phyloP scores from a whole-genome alignment of 345 rosid species.

The Sonneratia alba region DNA sequence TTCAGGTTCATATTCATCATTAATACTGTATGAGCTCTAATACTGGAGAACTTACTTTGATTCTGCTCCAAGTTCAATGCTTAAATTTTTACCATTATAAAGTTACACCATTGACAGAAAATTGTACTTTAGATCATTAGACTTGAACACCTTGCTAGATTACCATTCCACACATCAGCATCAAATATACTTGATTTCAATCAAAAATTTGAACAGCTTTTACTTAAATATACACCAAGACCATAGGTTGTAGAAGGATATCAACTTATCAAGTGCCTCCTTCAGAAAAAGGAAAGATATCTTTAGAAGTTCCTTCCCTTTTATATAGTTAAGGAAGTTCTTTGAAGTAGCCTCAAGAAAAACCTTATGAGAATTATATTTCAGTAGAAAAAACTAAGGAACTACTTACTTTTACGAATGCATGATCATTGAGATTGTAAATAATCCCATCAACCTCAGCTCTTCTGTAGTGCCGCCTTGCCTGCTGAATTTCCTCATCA shows the following conservation, averaged over 20 bases:
- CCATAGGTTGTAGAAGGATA: background rate
- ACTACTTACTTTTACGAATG: slow-evolving; percentile 40
- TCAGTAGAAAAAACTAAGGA: background rate
- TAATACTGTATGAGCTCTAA: too few relatives aligned
- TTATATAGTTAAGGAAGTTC: background rate
- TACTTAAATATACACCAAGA: background rate
- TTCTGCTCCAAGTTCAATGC: too few relatives aligned
- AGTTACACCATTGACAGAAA: background rate
- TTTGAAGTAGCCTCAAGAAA: background rate
- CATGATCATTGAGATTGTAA: slow-evolving; percentile 48
- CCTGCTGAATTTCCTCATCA: slow-evolving; percentile 25
- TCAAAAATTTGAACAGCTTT: background rate
- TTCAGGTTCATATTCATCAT: background rate
- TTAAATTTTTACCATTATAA: background rate
- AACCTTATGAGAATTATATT: background rate
- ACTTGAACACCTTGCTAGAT: background rate
- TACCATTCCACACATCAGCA: background rate
- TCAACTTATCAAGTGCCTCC: background rate
- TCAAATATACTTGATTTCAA: background rate
- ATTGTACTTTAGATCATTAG: too few relatives aligned
- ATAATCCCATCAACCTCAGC: slow-evolving; percentile 41
- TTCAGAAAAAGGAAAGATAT: background rate
- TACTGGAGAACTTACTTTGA: too few relatives aligned
- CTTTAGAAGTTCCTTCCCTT: background rate
- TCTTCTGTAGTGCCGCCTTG: slow-evolving; percentile 33